Evolutionary conservation across 805 yeast species (phyloP), one percentile per base, ranked within the genome.

Genomic region (Ogataea thermomethanolica): DNA sequence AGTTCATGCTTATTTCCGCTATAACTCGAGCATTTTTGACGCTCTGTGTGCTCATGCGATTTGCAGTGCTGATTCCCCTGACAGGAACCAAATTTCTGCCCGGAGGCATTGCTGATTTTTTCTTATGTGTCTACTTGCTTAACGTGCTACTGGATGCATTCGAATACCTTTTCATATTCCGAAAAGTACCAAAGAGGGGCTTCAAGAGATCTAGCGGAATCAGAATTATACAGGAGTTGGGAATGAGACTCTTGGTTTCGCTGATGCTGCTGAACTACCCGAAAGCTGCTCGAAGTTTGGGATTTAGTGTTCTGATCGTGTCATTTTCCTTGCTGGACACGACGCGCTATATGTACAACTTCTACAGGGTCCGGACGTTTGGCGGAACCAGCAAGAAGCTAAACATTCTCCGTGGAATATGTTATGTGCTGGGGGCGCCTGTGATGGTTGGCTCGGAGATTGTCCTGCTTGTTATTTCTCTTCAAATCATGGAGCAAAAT

Each of bases 31-130:
- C 67, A 11, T 60, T 73, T 3, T 57, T 75, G 13, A 75, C 81
- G 80, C 50, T 66, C 7, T 66, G 76, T 44, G 73, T 77, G 44
- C 64, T 60, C 37, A 50, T 67, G 2, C 59, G 91, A 33, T 68
- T 80, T 46, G 39, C 70, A 10, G 60, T 80, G 1, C 61, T 83
- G 23, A 61, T 77, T 32, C 85, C 86, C 1, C 60, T 83, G 20
- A 86, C 79, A n/a, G 84, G 87, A 0, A 59, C 78, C 24, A 67
- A 66, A 47, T 82, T 79, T 48, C 58, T 82, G 14, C 84, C 88
- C 1, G 87, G 82, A 6, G 89, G 87, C 0, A 77, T 83, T 9
- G 84, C 85, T 32, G 84, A 76, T 48, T 82, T 79, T 60, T 74
- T 79, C 37, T 25, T 60, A 4, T 11, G 41, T 6, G 48, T 55